phyloP scores from a whole-genome alignment of 2,329 filamentous ascomycete genomes.

The Verticillium dahliae region DNA sequence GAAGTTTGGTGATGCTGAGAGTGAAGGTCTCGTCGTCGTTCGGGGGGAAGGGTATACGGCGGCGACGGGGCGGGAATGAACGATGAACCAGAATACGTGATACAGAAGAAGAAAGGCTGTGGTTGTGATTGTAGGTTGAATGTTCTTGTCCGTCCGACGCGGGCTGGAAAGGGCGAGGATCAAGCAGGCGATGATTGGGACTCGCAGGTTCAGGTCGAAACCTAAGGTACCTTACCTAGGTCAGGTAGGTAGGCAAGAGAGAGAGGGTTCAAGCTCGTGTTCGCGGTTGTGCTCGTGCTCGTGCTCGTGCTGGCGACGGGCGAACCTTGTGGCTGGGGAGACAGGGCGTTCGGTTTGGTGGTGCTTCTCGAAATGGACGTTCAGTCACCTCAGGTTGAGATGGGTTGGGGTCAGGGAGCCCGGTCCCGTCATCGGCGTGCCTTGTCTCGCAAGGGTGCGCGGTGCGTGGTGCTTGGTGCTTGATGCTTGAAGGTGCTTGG shows the following conservation, averaged over 20 bases:
- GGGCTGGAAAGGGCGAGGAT: not conserved
- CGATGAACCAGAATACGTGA: not conserved
- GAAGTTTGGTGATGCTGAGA: too few relatives aligned
- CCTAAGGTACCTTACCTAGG: too few relatives aligned
- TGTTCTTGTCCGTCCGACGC: not conserved
- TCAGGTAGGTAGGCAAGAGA: too few relatives aligned
- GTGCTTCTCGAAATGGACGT: not conserved
- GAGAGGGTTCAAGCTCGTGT: too few relatives aligned
- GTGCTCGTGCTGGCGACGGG: not conserved
- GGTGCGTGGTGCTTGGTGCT: too few relatives aligned
- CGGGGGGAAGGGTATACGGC: too few relatives aligned
- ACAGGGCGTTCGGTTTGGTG: not conserved
- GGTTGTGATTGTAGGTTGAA: not conserved
- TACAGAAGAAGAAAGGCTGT: not conserved
- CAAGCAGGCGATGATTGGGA: not conserved
- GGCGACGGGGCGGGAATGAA: too few relatives aligned
- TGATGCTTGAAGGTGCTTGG: too few relatives aligned
- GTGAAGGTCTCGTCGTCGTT: not conserved
- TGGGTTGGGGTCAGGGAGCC: not conserved
- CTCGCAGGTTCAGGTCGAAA: not conserved
- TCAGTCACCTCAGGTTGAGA: not conserved
- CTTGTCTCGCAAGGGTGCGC: not conserved
- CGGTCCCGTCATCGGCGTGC: not conserved
- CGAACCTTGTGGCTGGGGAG: not conserved
- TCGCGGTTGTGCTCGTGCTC: not conserved